phyloP scores from a whole-genome alignment of 148 eudicot species.

The Limonium bicolor region DNA sequence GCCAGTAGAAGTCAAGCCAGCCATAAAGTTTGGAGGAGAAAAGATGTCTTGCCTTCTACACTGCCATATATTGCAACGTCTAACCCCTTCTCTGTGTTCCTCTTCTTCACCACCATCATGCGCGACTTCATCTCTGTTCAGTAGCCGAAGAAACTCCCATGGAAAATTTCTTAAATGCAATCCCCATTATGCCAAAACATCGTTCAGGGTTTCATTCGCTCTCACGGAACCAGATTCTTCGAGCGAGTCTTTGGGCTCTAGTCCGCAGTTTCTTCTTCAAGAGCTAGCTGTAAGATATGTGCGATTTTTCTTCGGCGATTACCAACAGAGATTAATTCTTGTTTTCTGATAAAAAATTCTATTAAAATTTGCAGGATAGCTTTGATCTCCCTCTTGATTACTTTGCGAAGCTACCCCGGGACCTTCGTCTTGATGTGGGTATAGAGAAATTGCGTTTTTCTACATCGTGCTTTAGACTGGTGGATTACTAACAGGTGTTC shows the following conservation, averaged over 20 bases:
- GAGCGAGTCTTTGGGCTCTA: slow-evolving; percentile 24
- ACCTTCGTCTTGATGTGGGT: slow-evolving; percentile 90
- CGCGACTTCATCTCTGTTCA: background rate
- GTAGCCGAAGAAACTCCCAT: background rate
- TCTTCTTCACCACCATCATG: background rate
- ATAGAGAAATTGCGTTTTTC: background rate
- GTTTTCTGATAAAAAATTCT: background rate
- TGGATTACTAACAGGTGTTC: no score
- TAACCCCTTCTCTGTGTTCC: background rate
- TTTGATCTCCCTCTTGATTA: slow-evolving; percentile 77
- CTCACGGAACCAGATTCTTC: slow-evolving; percentile 63
- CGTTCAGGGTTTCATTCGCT: slow-evolving; percentile 29
- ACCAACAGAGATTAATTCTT: background rate
- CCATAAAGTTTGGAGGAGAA: no score
- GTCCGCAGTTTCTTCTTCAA: slow-evolving; percentile 48
- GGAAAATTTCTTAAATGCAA: slow-evolving; percentile 8
- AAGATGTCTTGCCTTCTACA: slow-evolving; percentile 4
- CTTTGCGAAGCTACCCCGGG: slow-evolving; percentile 62
- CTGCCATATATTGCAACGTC: slow-evolving; percentile 1
- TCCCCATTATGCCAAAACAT: slow-evolving; percentile 8
- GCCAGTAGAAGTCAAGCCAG: no score
- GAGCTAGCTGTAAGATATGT: slow-evolving; percentile 34
- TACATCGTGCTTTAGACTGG: no score
- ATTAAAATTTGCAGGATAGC: slow-evolving; percentile 35
- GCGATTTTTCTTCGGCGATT: background rate